Evolutionary conservation across 306 rosid species (phyloP), one percentile per base, ranked within the genome.

Genomic region (Cucurbita ficifolia): DNA sequence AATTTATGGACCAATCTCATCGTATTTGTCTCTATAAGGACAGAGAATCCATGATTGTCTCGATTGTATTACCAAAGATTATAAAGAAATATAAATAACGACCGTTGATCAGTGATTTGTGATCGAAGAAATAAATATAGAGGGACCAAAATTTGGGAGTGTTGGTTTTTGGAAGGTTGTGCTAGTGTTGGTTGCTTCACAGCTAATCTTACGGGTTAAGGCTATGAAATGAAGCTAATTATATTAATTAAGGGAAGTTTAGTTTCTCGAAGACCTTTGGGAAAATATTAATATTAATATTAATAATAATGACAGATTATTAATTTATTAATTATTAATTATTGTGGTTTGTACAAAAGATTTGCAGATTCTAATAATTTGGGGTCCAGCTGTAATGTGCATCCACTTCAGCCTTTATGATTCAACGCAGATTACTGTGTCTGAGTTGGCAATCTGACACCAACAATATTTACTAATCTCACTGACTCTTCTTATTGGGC

Each of bases 351-450:
- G 13, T 39, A 17, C 50, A 39, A 63, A 63, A 63, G 49, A 63
- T 63, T 63, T 38, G 70, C 70, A 63, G 70, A 63, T 60, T 63
- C 40, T 39, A 63, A 63, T 63, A 39, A 63, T 63, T 40, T 13
- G 43, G 21, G 18, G 67, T 60, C 43, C 42, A 60, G 67, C 69
- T 61, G 68, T 61, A 13, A 61, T 7, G 46, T 38, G 68, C 21
- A 59, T 33, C 14, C 14, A 36, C 38, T 18, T 54, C 21, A 29
- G 33, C 33, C 33, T 29, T 29, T 29, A 29, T 29, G 33, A 29
- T 29, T 29, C 33, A 29, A 29, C 33, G 33, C 33, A 29, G 33
- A 29, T 29, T 29, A 29, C 33, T 29, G 33, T 29, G 33, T 29
- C 33, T 29, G 33, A 29, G 33, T 29, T 29, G 33, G 33, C 33